Evolutionary conservation across 371 early-diverging fungal genomes (phyloP).

Genomic region (Apophysomyces sp.): DNA sequence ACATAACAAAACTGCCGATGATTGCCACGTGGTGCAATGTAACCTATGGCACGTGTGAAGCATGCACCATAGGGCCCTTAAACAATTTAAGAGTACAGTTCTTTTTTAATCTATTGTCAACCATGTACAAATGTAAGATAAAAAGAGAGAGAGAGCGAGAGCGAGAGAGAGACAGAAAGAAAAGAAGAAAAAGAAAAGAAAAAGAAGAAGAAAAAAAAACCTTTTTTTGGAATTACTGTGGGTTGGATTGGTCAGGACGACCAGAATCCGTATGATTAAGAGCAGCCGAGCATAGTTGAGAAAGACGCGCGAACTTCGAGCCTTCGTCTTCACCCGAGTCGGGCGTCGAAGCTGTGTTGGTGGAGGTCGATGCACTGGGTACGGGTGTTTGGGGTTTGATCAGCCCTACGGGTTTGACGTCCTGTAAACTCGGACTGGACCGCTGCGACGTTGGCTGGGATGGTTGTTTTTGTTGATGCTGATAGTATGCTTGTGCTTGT

Average conservation of each 20-base stretch:
- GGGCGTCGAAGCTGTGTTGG: slow-evolving; percentile 31
- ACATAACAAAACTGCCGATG: no score
- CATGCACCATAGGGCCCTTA: no score
- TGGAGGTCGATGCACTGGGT: slow-evolving; percentile 40
- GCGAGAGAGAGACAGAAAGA: slow-evolving; percentile 4
- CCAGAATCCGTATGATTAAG: slow-evolving; percentile 10
- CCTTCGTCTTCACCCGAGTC: slow-evolving; percentile 29
- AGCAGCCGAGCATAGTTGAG: slow-evolving; percentile 20
- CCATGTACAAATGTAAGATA: not conserved
- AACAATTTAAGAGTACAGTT: not conserved
- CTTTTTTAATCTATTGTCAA: not conserved
- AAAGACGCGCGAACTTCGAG: slow-evolving; percentile 16
- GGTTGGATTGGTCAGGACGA: not conserved
- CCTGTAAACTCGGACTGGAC: slow-evolving; percentile 1
- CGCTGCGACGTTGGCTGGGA: slow-evolving; percentile 12
- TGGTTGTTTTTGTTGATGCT: slow-evolving; percentile 18
- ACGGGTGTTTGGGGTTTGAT: slow-evolving; percentile 35
- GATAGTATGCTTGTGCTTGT: slow-evolving; percentile 9
- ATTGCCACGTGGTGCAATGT: no score
- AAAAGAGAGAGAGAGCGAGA: not conserved
- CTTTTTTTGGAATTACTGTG: not conserved
- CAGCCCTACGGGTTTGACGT: not conserved
- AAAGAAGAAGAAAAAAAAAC: not conserved
- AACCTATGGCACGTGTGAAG: no score
- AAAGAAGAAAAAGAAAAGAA: slow-evolving; percentile 2